phyloP scores from a whole-genome alignment of 441 rosid species.

The Aleurites moluccanus region DNA sequence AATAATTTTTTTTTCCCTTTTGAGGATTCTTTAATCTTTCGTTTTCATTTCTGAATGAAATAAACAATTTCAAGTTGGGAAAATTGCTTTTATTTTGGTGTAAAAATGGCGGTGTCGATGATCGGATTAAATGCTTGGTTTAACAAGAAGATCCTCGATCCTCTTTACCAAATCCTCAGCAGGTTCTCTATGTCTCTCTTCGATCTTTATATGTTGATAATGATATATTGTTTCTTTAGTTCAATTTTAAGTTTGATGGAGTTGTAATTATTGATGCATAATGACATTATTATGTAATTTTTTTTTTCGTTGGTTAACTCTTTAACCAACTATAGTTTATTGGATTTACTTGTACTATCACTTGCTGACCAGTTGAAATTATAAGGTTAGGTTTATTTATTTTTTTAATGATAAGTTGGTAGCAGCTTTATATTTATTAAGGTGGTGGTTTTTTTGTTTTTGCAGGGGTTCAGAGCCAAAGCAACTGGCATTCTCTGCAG shows the following conservation, averaged over 20 bases:
- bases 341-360: not conserved
- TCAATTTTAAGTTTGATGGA: too few relatives aligned
- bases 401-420: not conserved
- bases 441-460: constrained; percentile 16
- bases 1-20: not conserved
- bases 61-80: not conserved
- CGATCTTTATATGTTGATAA: too few relatives aligned
- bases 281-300: not conserved
- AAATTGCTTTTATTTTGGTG: not conserved
- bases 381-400: not conserved
- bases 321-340: not conserved
- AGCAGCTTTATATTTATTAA: too few relatives aligned
- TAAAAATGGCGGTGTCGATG: constrained; percentile 34
- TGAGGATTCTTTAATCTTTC: not conserved
- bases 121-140: constrained; percentile 53
- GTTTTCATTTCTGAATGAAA: not conserved
- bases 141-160: constrained; percentile 61
- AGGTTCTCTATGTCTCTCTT: constrained; percentile 37
- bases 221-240: not conserved
- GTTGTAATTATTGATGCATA: too few relatives aligned
- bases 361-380: not conserved
- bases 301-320: not conserved
- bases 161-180: constrained; percentile 73
- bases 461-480: constrained; percentile 83
- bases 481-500: constrained; percentile 84